These are phyloP conservation scores for Fennellomyces sp. DNA, from an alignment of 371 early-diverging fungal species.

Conservation along the genomic window DNA sequence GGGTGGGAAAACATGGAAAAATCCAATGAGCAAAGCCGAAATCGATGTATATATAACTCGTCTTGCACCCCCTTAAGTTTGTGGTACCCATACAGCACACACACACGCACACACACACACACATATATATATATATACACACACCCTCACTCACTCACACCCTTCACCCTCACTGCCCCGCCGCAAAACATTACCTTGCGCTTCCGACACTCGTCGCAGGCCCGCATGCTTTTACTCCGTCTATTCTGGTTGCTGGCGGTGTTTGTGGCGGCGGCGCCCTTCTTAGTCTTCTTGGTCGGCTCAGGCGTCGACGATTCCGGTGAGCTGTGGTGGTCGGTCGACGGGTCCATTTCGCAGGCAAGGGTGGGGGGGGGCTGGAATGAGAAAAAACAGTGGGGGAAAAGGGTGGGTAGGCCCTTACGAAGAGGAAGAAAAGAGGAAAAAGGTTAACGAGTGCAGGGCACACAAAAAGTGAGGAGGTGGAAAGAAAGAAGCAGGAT, in stretches of 20 bases:
- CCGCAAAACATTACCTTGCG: conserved; percentile 40
- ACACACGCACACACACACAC: background rate
- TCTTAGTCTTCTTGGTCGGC: background rate
- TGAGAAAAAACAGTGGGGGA: background rate
- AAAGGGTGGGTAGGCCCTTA: background rate
- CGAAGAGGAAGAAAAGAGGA: background rate
- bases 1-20: background rate
- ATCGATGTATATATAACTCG: no score
- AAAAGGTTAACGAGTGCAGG: conserved; percentile 1
- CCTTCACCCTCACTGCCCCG: background rate
- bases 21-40: background rate
- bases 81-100: background rate
- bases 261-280: background rate
- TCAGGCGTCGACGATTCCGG: conserved; percentile 16
- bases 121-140: background rate
- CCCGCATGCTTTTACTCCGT: conserved; percentile 45
- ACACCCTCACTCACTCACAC: background rate
- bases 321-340: conserved; percentile 11
- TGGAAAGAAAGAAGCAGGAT: conserved; percentile 1
- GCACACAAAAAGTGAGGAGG: background rate
- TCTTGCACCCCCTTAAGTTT: conserved; percentile 1
- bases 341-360: background rate
- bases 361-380: background rate
- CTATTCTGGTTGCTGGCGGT: conserved; percentile 20
- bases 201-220: conserved; percentile 56